Percentiles rank a stretch among this genome's conserved stretches.
phyloP scores from a whole-genome alignment of 2,329 filamentous ascomycete species.

The Stemphylium beticola region DNA sequence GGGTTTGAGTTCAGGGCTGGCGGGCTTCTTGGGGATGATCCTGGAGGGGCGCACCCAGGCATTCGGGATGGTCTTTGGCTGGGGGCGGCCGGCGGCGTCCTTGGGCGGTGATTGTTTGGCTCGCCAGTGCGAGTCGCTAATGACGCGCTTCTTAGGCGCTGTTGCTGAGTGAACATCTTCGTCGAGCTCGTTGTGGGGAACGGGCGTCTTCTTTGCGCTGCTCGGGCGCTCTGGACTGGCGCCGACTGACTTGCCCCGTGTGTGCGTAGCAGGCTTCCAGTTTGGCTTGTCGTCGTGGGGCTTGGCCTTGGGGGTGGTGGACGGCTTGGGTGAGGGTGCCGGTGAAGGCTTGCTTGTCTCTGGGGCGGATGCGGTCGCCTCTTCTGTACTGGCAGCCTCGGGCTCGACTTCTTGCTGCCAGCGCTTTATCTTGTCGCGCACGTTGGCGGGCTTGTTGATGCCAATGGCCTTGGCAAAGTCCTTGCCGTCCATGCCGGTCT shows the following conservation, averaged over 20 bases:
- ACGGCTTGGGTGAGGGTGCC: constrained; percentile 19
- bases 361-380: constrained; percentile 11
- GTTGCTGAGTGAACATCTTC: constrained; percentile 58
- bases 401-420: constrained; percentile 83
- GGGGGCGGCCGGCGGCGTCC: constrained; percentile 31
- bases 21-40: constrained; percentile 28
- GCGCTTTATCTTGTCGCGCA: constrained; percentile 78
- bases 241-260: constrained; percentile 33
- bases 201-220: constrained; percentile 40
- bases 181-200: constrained; percentile 49
- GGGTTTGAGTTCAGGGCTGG: constrained; percentile 15
- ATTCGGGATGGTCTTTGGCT: constrained; percentile 45
- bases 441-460: constrained; percentile 53
- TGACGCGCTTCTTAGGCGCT: constrained; percentile 86
- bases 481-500: constrained; percentile 41
- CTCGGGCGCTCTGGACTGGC: constrained; percentile 36
- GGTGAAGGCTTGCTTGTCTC: neutral
- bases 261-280: constrained; percentile 29
- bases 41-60: constrained; percentile 49
- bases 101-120: constrained; percentile 58
- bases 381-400: constrained; percentile 47
- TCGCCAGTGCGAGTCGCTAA: constrained; percentile 89
- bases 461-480: constrained; percentile 51
- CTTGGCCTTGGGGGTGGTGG: constrained; percentile 35
- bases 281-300: constrained; percentile 35